phyloP scores from a whole-genome alignment of 2,329 filamentous ascomycete genomes.

The Aureobasidium leucospermi region DNA sequence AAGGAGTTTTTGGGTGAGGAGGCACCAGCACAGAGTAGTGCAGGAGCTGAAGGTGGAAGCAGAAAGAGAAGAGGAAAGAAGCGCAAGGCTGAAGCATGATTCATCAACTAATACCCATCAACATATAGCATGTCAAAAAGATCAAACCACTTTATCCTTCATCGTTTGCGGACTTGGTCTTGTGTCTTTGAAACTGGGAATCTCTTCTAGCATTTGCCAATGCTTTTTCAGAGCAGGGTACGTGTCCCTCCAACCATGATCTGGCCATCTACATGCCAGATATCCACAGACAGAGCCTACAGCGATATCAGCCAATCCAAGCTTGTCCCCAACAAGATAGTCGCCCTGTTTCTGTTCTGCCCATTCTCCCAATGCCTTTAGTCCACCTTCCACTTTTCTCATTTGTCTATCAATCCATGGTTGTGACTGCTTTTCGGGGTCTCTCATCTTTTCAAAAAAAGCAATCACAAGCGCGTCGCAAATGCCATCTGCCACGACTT shows the following conservation, averaged over 20 bases:
- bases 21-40: slow-evolving; percentile 19
- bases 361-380: slow-evolving; percentile 26
- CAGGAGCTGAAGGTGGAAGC: slow-evolving; percentile 28
- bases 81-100: slow-evolving; percentile 25
- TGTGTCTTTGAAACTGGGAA: slow-evolving; percentile 33
- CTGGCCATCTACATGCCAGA: slow-evolving; percentile 27
- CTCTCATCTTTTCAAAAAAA: slow-evolving; percentile 30
- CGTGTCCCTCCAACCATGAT: slow-evolving; percentile 27
- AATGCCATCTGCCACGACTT: slow-evolving; percentile 30
- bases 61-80: slow-evolving; percentile 32
- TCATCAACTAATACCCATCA: not conserved
- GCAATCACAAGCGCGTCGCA: slow-evolving; percentile 32
- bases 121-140: not conserved
- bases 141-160: slow-evolving; percentile 30
- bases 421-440: slow-evolving; percentile 22
- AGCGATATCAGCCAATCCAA: slow-evolving; percentile 32
- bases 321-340: slow-evolving; percentile 26
- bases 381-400: slow-evolving; percentile 29
- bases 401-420: slow-evolving; percentile 30
- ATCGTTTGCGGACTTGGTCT: slow-evolving; percentile 28
- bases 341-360: slow-evolving; percentile 21
- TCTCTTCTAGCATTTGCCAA: slow-evolving; percentile 38
- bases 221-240: slow-evolving; percentile 35
- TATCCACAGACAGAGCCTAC: slow-evolving; percentile 28
- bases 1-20: slow-evolving; percentile 25